Percentiles rank a stretch among this genome's conserved stretches.
phyloP scores from a whole-genome alignment of 805 yeast species.

The Jamesozyma spencerorum region DNA sequence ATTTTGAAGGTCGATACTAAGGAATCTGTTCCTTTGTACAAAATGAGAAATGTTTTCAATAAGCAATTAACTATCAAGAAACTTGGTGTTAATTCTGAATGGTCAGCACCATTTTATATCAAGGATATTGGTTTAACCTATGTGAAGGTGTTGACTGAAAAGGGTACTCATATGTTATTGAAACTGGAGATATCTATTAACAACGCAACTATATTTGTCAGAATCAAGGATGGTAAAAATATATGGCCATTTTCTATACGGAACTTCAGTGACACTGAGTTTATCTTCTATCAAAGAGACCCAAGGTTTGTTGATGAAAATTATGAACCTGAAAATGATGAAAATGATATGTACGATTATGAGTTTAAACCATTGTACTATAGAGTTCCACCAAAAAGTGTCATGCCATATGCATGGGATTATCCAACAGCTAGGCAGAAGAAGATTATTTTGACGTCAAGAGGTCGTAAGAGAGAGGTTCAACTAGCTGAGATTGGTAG shows the following conservation, averaged over 20 bases:
- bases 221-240: constrained; percentile 59
- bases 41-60: constrained; percentile 40
- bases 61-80: constrained; percentile 58
- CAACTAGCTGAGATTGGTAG: constrained; percentile 92
- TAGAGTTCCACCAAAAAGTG: constrained; percentile 77
- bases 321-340: constrained; percentile 48
- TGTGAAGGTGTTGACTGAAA: constrained; percentile 56
- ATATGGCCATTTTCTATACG: constrained; percentile 91
- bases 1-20: constrained; percentile 38
- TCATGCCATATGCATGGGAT: constrained; percentile 98
- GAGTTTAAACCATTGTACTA: constrained; percentile 73
- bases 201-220: constrained; percentile 70
- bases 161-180: constrained; percentile 59
- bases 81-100: constrained; percentile 45
- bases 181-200: constrained; percentile 72
- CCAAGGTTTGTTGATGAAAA: constrained; percentile 39
- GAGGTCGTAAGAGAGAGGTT: constrained; percentile 65
- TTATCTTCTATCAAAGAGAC: constrained; percentile 76
- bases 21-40: constrained; percentile 50
- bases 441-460: constrained; percentile 65
- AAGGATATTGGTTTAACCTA: constrained; percentile 77
- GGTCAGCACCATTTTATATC: constrained; percentile 85
- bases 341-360: constrained; percentile 49
- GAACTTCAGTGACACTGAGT: constrained; percentile 82
- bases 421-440: constrained; percentile 84